Evolutionary conservation across 257 asterid genomes (phyloP).

Genomic region (Marsdenia floribunda): DNA sequence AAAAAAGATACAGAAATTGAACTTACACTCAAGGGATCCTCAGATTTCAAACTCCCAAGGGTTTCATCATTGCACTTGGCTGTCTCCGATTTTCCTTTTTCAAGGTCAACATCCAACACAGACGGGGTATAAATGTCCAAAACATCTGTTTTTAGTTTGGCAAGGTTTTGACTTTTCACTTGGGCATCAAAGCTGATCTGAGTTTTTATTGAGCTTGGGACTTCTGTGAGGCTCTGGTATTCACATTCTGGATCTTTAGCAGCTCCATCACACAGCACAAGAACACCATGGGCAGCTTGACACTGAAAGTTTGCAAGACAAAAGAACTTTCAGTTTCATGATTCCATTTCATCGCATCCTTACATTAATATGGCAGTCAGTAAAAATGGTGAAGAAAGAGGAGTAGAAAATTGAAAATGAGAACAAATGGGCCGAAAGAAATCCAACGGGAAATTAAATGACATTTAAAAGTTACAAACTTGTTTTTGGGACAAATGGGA

Average conservation of each 20-base stretch:
- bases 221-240: slow-evolving; percentile 20
- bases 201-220: slow-evolving; percentile 37
- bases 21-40: slow-evolving; percentile 61
- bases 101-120: slow-evolving; percentile 47
- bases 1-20: slow-evolving; percentile 4
- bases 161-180: slow-evolving; percentile 33
- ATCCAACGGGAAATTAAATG: not conserved
- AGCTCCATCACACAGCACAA: slow-evolving; percentile 18
- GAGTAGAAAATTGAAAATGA: not conserved
- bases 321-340: not conserved
- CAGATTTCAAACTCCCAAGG: slow-evolving; percentile 41
- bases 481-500: no score
- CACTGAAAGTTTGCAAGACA: slow-evolving; percentile 17
- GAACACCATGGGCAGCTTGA: slow-evolving; percentile 22
- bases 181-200: slow-evolving; percentile 36
- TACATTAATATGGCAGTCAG: not conserved
- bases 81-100: slow-evolving; percentile 57
- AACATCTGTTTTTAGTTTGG: slow-evolving; percentile 41
- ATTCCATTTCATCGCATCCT: not conserved
- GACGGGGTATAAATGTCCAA: slow-evolving; percentile 36
- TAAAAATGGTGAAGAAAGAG: not conserved
- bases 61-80: slow-evolving; percentile 38
- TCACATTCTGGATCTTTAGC: slow-evolving; percentile 19
- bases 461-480: not conserved
- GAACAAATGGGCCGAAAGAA: not conserved